phyloP scores from a whole-genome alignment of 306 rosid genomes.

The Sophora flavescens region DNA sequence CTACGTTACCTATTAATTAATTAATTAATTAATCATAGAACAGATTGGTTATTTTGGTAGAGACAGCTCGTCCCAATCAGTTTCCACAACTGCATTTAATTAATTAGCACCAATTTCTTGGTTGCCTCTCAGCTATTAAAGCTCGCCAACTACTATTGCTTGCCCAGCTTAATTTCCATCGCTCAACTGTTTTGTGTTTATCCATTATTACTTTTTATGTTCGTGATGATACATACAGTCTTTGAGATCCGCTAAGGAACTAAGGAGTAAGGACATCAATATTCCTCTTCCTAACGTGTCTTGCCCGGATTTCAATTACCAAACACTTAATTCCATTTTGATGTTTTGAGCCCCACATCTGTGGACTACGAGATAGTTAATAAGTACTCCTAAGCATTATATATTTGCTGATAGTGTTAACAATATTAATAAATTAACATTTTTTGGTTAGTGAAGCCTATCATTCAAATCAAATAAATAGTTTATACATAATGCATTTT shows the following conservation, averaged over 20 bases:
- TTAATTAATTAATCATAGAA: no score
- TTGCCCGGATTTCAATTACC: background rate
- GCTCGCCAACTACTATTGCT: constrained; percentile 44
- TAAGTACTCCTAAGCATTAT: no score
- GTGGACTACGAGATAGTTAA: background rate
- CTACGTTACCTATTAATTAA: no score
- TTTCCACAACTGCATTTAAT: constrained; percentile 42
- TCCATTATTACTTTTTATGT: constrained; percentile 5
- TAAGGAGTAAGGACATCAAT: constrained; percentile 25
- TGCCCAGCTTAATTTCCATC: constrained; percentile 23
- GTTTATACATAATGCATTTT: background rate
- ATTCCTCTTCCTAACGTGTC: constrained; percentile 16
- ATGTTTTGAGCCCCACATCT: constrained; percentile 6
- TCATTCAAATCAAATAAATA: background rate
- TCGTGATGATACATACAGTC: background rate
- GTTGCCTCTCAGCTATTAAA: constrained; percentile 42
- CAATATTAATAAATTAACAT: background rate
- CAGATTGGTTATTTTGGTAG: background rate
- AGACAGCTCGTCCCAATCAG: constrained; percentile 11
- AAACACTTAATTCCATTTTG: constrained; percentile 6
- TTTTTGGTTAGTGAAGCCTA: background rate
- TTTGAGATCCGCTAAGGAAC: background rate
- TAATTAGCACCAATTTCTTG: constrained; percentile 44
- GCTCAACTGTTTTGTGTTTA: constrained; percentile 40
- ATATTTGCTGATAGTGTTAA: background rate